These are phyloP conservation scores for Cryptococcus sp. DNA, from an alignment of 1,284 basidiomycete genomes.

Conservation along the genomic window DNA sequence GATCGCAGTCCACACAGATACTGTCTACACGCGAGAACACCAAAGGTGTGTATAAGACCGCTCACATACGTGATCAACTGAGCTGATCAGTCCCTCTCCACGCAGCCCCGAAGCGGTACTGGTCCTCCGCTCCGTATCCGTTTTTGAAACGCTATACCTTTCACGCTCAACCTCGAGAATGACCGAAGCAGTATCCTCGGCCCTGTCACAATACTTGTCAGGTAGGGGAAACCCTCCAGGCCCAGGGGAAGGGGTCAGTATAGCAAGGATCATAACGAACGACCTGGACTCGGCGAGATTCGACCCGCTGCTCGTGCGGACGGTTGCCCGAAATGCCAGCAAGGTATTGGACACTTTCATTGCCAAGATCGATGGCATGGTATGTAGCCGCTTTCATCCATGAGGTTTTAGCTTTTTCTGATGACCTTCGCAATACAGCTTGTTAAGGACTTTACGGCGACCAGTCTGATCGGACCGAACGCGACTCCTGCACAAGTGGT, in stretches of 20 bases:
- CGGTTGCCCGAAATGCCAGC: slow-evolving; percentile 71
- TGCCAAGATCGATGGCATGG: slow-evolving; percentile 65
- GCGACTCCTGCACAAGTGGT: slow-evolving; percentile 73
- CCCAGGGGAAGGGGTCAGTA: slow-evolving; percentile 70
- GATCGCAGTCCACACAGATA: slow-evolving; percentile 91
- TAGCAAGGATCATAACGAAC: slow-evolving; percentile 76
- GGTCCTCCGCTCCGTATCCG: slow-evolving; percentile 75
- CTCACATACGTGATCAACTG: neutral
- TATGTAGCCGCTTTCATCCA: slow-evolving; percentile 53
- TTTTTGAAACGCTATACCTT: slow-evolving; percentile 81
- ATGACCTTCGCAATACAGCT: slow-evolving; percentile 56
- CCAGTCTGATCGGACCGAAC: slow-evolving; percentile 70
- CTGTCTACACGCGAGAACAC: slow-evolving; percentile 74
- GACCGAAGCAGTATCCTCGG: slow-evolving; percentile 73
- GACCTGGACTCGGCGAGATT: slow-evolving; percentile 91
- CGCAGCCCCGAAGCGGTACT: slow-evolving; percentile 89
- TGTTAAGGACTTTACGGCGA: slow-evolving; percentile 72
- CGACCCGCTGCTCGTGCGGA: slow-evolving; percentile 79
- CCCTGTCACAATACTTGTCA: slow-evolving; percentile 60
- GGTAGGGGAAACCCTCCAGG: slow-evolving; percentile 70
- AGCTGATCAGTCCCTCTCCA: slow-evolving; percentile 1
- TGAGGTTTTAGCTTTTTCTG: neutral
- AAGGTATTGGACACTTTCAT: slow-evolving; percentile 68
- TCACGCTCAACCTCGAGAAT: slow-evolving; percentile 77
- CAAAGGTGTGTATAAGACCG: slow-evolving; percentile 67